Percentiles rank a stretch among this genome's conserved stretches.
These are phyloP conservation scores for Linderniella brevidens DNA, from an alignment of 257 asterid genomes.

Conservation along the genomic window DNA sequence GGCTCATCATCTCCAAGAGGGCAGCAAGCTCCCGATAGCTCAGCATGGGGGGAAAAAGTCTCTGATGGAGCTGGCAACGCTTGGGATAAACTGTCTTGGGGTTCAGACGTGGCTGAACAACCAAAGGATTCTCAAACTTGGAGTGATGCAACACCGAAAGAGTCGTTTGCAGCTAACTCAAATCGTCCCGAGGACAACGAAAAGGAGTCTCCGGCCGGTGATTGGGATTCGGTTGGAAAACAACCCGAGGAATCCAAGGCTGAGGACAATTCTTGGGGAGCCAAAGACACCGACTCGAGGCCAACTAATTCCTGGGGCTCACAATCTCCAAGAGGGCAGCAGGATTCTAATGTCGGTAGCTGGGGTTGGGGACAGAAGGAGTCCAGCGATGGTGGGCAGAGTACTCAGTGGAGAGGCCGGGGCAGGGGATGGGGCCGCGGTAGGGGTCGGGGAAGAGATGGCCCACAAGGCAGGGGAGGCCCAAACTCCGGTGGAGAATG, in stretches of 20 bases:
- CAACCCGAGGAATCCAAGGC: slow-evolving; percentile 15
- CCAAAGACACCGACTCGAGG: too few species aligned
- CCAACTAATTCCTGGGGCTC: too few species aligned
- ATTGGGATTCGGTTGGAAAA: slow-evolving; percentile 22
- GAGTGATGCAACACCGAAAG: slow-evolving; percentile 8
- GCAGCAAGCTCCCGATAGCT: slow-evolving; percentile 9
- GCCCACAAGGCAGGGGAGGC: slow-evolving; percentile 37
- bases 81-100: too few species aligned
- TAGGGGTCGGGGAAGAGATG: slow-evolving; percentile 32
- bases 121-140: slow-evolving; percentile 16
- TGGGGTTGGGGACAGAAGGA: slow-evolving; percentile 17
- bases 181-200: slow-evolving; percentile 4
- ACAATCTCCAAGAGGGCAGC: too few species aligned
- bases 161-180: not conserved
- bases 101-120: slow-evolving; percentile 5
- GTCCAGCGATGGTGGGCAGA: slow-evolving; percentile 12
- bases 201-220: slow-evolving; percentile 13
- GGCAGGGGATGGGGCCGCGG: slow-evolving; percentile 32
- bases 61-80: slow-evolving; percentile 8
- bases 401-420: slow-evolving; percentile 19
- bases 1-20: not conserved
- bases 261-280: slow-evolving; percentile 8
- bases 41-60: slow-evolving; percentile 19
- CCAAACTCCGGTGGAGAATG: slow-evolving; percentile 31
- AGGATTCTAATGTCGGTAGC: too few species aligned